A percentile compares a stretch with the other conserved stretches of the same genome.
phyloP scores from a whole-genome alignment of 345 rosid species.

The Salix caprea region DNA sequence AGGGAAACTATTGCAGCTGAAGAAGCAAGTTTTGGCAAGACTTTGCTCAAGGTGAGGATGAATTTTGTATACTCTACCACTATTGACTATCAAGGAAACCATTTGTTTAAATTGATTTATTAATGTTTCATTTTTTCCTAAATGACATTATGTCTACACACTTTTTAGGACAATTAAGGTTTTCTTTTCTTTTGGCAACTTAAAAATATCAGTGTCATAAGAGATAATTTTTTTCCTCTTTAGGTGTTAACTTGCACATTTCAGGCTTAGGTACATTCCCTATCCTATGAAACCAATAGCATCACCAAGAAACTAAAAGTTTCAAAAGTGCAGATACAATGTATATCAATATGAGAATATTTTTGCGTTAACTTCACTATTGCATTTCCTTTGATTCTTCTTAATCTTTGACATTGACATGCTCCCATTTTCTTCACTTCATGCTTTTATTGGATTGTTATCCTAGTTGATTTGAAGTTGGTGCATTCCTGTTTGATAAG shows the following conservation, averaged over 20 bases:
- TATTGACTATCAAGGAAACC: not conserved
- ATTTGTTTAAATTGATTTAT: not conserved
- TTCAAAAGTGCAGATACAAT: not conserved
- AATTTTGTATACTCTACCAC: not conserved
- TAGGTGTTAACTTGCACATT: not conserved
- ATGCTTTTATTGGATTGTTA: not conserved
- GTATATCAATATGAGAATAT: not conserved
- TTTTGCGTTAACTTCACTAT: not conserved
- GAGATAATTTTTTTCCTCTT: not conserved
- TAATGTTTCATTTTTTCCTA: too few relatives aligned
- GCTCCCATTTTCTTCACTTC: not conserved
- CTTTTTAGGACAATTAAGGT: not conserved
- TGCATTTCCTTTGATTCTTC: not conserved
- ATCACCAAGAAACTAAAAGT: not conserved
- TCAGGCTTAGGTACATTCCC: too few relatives aligned
- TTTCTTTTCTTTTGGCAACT: not conserved
- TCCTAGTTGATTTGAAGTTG: not conserved
- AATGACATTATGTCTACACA: too few relatives aligned
- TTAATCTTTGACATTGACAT: not conserved
- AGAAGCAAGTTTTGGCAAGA: slow-evolving; percentile 91
- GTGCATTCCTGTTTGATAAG: not conserved
- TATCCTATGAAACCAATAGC: too few relatives aligned
- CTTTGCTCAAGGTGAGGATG: slow-evolving; percentile 65
- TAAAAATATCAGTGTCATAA: not conserved
- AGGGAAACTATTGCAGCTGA: slow-evolving; percentile 69